A percentile compares a stretch with the other conserved stretches of the same genome.
Conservation (phyloP, 768 basidiomycete genomes). For the Kockovaella imperatae region DNA sequence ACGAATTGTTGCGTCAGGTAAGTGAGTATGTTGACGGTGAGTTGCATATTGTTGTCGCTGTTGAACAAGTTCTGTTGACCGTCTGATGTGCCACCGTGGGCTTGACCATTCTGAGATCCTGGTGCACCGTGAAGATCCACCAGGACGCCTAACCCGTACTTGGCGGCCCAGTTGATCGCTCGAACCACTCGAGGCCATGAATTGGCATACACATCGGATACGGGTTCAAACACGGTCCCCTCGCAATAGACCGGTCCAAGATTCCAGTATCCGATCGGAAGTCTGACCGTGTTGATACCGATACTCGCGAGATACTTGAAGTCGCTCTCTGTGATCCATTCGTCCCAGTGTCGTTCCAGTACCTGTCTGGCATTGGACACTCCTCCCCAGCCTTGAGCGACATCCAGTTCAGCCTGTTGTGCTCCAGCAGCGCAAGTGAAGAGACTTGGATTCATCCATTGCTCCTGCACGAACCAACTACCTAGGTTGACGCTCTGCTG, state of each 20-base stretch:
- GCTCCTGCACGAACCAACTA: conserved; percentile 65
- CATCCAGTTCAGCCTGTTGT: conserved; percentile 56
- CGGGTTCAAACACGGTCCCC: conserved; percentile 32
- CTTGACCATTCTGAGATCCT: conserved; percentile 10
- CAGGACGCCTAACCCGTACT: conserved; percentile 40
- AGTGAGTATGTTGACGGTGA: conserved; percentile 49
- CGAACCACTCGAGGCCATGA: conserved; percentile 37
- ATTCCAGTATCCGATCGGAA: conserved; percentile 39
- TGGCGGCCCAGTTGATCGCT: conserved; percentile 40
- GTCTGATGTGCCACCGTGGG: conserved; percentile 33
- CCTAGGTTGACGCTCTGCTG: conserved; percentile 62
- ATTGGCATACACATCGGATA: conserved; percentile 32
- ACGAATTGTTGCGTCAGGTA: conserved; percentile 41
- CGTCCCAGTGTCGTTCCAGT: conserved; percentile 38
- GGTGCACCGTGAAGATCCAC: conserved; percentile 35
- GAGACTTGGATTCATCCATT: conserved; percentile 65
- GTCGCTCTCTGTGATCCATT: conserved; percentile 40
- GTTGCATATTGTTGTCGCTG: conserved; percentile 43
- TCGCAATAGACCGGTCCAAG: conserved; percentile 33
- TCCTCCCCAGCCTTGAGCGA: conserved; percentile 56
- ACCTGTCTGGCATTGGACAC: conserved; percentile 24
- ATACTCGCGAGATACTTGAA: conserved; percentile 33
- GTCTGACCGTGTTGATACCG: conserved; percentile 40
- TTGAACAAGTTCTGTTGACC: conserved; percentile 46
- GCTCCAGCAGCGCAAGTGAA: conserved; percentile 55